phyloP scores from a whole-genome alignment of 2,329 filamentous ascomycete genomes.

The Spiromastix sp. region DNA sequence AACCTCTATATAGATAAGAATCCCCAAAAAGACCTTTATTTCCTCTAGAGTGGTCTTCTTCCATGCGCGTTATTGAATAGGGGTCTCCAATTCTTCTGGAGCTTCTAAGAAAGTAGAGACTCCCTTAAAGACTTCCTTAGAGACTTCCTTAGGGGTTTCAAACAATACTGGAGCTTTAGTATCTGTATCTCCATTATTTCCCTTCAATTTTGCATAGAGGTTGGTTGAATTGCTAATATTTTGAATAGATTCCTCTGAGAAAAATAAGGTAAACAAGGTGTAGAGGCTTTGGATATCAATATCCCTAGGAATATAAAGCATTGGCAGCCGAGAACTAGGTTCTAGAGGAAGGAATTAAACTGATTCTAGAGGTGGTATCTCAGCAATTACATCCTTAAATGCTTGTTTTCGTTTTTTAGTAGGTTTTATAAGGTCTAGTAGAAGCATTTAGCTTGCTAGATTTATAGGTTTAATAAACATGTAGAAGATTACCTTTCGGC shows the following conservation, averaged over 20 bases:
- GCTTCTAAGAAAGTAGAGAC: too few species aligned
- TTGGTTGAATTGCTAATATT: background rate
- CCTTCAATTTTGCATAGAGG: background rate
- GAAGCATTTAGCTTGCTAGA: background rate
- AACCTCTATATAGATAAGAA: slow-evolving; percentile 2
- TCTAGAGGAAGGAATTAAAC: background rate
- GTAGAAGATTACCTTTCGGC: background rate
- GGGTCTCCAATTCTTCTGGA: background rate
- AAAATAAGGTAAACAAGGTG: background rate
- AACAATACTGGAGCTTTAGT: too few species aligned
- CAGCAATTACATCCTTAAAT: background rate
- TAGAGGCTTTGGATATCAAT: background rate
- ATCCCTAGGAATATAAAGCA: background rate
- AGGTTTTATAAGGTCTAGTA: background rate
- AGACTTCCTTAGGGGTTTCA: too few species aligned
- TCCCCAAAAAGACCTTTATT: slow-evolving; percentile 1
- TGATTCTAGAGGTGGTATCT: slow-evolving; percentile 1
- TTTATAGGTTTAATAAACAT: background rate
- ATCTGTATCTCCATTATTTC: too few species aligned
- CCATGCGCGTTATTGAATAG: background rate
- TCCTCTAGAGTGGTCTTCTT: background rate
- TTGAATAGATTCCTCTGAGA: slow-evolving; percentile 1
- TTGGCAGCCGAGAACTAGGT: background rate
- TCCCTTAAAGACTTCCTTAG: too few species aligned
- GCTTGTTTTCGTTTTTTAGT: background rate